phyloP scores from a whole-genome alignment of 768 basidiomycete genomes.

The Hemileccinum impolitum region DNA sequence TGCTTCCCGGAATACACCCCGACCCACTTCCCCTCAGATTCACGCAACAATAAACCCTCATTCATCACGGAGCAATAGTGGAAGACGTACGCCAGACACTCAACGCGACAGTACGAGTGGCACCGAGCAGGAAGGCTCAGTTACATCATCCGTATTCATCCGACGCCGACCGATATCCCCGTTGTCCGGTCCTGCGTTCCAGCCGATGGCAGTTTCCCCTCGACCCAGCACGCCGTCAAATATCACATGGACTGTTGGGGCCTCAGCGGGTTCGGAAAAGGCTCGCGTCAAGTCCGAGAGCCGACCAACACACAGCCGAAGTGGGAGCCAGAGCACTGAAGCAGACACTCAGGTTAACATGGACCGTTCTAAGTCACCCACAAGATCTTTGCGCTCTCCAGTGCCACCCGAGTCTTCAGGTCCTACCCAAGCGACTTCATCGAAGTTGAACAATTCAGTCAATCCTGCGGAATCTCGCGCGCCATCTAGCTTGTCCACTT shows the following conservation, averaged over 20 bases:
- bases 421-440: constrained; percentile 32
- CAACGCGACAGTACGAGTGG: constrained; percentile 35
- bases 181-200: constrained; percentile 56
- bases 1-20: constrained; percentile 48
- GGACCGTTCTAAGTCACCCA: constrained; percentile 40
- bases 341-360: constrained; percentile 20
- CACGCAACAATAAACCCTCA: constrained; percentile 40
- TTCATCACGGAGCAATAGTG: constrained; percentile 60
- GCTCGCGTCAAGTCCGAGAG: constrained; percentile 29
- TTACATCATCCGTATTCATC: constrained; percentile 50
- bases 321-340: constrained; percentile 54
- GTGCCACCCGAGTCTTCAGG: constrained; percentile 59
- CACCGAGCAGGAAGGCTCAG: constrained; percentile 40
- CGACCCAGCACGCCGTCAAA: constrained; percentile 66
- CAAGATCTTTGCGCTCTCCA: constrained; percentile 53
- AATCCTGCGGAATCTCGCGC: constrained; percentile 39
- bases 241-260: constrained; percentile 60
- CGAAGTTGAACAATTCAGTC: constrained; percentile 30
- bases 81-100: constrained; percentile 62
- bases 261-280: constrained; percentile 32
- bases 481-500: constrained; percentile 46
- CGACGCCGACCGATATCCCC: constrained; percentile 73
- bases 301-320: constrained; percentile 45
- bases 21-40: constrained; percentile 45
- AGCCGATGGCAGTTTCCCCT: constrained; percentile 54